Percentiles rank a stretch among this genome's conserved stretches.
Evolutionary conservation across 805 yeast species (phyloP).

Genomic region (Yarrowia porcina): DNA sequence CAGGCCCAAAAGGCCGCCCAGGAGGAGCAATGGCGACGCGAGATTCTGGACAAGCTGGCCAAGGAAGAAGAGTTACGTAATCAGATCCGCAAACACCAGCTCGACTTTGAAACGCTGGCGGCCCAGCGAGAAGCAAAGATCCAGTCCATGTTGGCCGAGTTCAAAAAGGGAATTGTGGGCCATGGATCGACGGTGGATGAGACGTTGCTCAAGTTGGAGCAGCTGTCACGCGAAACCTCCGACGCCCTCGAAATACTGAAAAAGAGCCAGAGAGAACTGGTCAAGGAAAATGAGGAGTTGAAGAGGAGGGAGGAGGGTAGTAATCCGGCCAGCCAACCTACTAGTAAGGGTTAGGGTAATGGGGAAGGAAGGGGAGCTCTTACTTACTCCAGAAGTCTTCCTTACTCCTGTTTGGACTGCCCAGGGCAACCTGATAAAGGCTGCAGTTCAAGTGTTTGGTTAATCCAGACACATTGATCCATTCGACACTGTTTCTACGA

Average conservation of each 20-base stretch:
- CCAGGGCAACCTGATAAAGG: no score
- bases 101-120: constrained; percentile 3
- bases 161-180: neutral
- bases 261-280: constrained; percentile 13
- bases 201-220: neutral
- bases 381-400: no score
- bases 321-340: no score
- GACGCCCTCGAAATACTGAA: constrained; percentile 3
- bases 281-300: neutral
- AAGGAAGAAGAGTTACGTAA: neutral
- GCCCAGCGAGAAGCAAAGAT: neutral
- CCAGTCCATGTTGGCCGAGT: neutral
- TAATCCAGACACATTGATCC: no score
- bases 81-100: constrained; percentile 9
- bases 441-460: no score
- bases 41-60: neutral
- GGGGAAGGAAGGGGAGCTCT: no score
- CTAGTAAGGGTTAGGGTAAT: no score
- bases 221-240: neutral
- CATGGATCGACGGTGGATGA: neutral
- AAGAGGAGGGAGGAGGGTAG: neutral
- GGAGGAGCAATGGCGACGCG: constrained; percentile 3
- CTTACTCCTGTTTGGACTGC: no score
- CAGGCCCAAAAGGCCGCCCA: neutral
- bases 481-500: no score